Evolutionary conservation across 306 rosid genomes (phyloP).

Genomic region (Urtica urens): DNA sequence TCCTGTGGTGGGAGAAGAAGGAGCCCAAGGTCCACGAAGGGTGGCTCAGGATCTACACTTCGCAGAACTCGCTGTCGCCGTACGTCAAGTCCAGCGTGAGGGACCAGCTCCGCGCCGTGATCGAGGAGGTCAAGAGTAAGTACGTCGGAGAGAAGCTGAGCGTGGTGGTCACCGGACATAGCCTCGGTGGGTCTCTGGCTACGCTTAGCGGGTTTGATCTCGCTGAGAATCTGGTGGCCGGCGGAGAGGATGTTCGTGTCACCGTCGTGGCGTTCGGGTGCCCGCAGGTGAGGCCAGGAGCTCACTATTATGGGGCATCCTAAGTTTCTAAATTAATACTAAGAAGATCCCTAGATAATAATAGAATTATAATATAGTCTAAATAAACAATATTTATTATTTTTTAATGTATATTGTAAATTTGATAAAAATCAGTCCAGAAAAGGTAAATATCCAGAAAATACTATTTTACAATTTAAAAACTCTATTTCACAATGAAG

Average conservation of each 20-base stretch:
- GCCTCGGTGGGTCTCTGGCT: constrained; percentile 49
- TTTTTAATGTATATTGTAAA: too few relatives aligned
- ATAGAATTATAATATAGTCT: too few relatives aligned
- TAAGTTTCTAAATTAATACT: too few relatives aligned
- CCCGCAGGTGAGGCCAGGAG: too few relatives aligned
- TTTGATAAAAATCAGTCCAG: too few relatives aligned
- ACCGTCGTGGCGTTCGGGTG: constrained; percentile 39
- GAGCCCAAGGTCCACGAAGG: constrained; percentile 49
- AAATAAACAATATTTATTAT: too few relatives aligned
- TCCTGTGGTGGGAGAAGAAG: not conserved
- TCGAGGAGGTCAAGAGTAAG: constrained; percentile 17
- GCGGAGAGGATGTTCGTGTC: constrained; percentile 24
- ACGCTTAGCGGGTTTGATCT: constrained; percentile 40
- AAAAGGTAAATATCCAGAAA: too few relatives aligned
- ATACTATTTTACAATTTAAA: too few relatives aligned
- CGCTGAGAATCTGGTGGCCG: constrained; percentile 40
- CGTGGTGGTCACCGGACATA: constrained; percentile 40
- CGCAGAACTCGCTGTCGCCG: constrained; percentile 19
- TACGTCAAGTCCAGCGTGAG: constrained; percentile 45
- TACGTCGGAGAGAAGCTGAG: constrained; percentile 45
- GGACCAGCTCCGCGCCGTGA: constrained; percentile 20
- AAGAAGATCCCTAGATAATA: too few relatives aligned
- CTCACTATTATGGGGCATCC: too few relatives aligned
- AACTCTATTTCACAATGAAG: too few relatives aligned
- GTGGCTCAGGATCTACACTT: constrained; percentile 57